Evolutionary conservation across 371 early-diverging fungal genomes (phyloP), one percentile per base, ranked within the genome.

Genomic region (Zancudomyces culisetae): DNA sequence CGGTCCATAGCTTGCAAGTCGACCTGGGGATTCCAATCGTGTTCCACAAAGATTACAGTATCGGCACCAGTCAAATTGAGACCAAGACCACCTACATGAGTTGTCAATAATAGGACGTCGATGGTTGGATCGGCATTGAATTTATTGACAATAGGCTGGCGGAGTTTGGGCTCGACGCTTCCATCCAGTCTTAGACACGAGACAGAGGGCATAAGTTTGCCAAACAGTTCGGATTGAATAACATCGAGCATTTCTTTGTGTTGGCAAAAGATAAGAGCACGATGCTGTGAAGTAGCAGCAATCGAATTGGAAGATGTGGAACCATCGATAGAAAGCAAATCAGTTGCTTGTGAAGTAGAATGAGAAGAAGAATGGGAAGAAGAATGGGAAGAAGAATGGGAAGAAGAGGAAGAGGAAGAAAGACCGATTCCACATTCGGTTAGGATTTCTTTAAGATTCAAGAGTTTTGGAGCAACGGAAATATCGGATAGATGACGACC

Each of bases 1-100:
- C 98, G 81, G 60, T 95, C 98, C 98, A 95, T 97, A 2, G 98
- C 98, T 63, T 97, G 96, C 35, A 87, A 57, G 63, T 87, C 88
- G 60, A 82, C 90, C 81, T 93, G 92, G 1, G 99, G 99, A 66
- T 99, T 99, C 91, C 98, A 99, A 61, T 99, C 99, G 68, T 98
- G 98, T 67, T 99, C 99, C 15, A 96, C 94, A 77, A 99, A 97
- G 27, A 99, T 95, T 4, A 99, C 99, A 1, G 95, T 97, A 61
- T 98, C 97, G 3, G 99, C 99, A 12, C 94, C 94, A 3, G 98
- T 98, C 58, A 99, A 66, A 57, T 99, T 99, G 2, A 99, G 75
- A 1, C 99, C 99, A 8, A 98, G 72, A 1, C 99, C 99, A 62
- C 99, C 99, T 18, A 97, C 95, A 49, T 85, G 87, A 0, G 98